Base-by-base conservation (phyloP, 345 rosid species). In the Rhizophora mangle region DNA sequence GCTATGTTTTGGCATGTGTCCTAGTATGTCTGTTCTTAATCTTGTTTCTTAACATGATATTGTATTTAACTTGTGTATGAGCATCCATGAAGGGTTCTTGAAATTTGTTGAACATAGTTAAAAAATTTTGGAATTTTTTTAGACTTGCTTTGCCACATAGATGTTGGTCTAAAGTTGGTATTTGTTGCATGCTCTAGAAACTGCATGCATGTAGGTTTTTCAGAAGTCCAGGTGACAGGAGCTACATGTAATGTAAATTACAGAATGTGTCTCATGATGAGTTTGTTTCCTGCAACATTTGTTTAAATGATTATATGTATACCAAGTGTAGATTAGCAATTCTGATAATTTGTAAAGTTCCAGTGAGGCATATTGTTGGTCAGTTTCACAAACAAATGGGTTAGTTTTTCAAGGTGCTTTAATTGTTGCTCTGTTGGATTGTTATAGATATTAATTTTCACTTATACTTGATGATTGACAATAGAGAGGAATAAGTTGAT, bases 51-150 rank as follows among this genome's bases (percentile, higher is more conserved):
- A 30, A 0, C 62, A 63, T 49, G 53, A 31, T 57, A 67, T 43
- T 64, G 56, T 51, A 46, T 67, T 20, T 26, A 53, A 52, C 13
- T 11, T 13, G 16, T 10, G 60, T 1, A 15, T 21, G 4, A 8
- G 7, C 19, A 19, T 46, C 62, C n/a, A 10, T 62, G 37, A 43
- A 15, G 52, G 13, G 46, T 8, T 20, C n/a, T 19, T 46, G 39
- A 29, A 31, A 20, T 36, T 43, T 56, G 68, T 43, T 56, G 68
- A 68, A 49, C 52, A 43, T 57, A 37, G 49, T 9, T 51, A 10
- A 21, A 20, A 18, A 22, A 11, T 16, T 62, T n/a, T 22, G 15
- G 20, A 37, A 13, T 3, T 2, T 43, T 13, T 43, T 43, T 43
- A 65, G n/a, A 26, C 11, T 2, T 47, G 52, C 1, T 30, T n/a